Evolutionary conservation across 1,284 basidiomycete genomes (phyloP).

Genomic region (Malassezia psittaci): DNA sequence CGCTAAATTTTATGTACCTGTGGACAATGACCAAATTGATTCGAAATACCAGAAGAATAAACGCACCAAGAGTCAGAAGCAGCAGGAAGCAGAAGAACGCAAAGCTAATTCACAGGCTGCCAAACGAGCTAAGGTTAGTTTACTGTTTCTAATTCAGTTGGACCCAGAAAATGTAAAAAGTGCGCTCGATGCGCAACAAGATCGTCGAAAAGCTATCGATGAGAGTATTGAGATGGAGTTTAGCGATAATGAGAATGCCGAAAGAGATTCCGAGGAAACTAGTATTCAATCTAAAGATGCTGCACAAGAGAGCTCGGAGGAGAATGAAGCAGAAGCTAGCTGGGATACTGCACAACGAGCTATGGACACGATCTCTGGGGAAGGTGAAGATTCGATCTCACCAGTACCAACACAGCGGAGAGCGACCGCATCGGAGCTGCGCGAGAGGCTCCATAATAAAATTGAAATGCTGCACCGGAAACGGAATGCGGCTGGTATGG

Average conservation of each 20-base stretch:
- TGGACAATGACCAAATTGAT: constrained; percentile 21
- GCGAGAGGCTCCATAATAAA: constrained; percentile 36
- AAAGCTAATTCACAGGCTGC: constrained; percentile 29
- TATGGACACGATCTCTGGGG: not conserved
- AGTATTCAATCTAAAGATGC: constrained; percentile 22
- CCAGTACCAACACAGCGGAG: constrained; percentile 8
- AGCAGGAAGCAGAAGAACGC: constrained; percentile 30
- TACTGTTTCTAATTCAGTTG: constrained; percentile 13
- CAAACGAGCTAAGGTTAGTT: constrained; percentile 18
- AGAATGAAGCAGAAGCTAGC: constrained; percentile 7
- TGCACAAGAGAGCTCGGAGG: constrained; percentile 10
- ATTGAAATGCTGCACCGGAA: constrained; percentile 33
- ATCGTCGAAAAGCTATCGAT: constrained; percentile 13
- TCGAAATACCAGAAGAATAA: constrained; percentile 44
- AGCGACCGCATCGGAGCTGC: constrained; percentile 28
- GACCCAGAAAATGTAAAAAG: constrained; percentile 40
- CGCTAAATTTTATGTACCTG: constrained; percentile 36
- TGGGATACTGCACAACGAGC: not conserved
- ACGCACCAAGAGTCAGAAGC: constrained; percentile 38
- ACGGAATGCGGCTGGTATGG: constrained; percentile 15
- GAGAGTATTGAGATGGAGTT: constrained; percentile 20
- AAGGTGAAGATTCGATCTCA: not conserved
- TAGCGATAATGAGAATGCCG: constrained; percentile 21
- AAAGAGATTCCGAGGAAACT: constrained; percentile 8
- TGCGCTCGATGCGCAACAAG: constrained; percentile 29